phyloP scores from a whole-genome alignment of 2,329 filamentous ascomycete species.

The Phymatotrichopsis omnivora region DNA sequence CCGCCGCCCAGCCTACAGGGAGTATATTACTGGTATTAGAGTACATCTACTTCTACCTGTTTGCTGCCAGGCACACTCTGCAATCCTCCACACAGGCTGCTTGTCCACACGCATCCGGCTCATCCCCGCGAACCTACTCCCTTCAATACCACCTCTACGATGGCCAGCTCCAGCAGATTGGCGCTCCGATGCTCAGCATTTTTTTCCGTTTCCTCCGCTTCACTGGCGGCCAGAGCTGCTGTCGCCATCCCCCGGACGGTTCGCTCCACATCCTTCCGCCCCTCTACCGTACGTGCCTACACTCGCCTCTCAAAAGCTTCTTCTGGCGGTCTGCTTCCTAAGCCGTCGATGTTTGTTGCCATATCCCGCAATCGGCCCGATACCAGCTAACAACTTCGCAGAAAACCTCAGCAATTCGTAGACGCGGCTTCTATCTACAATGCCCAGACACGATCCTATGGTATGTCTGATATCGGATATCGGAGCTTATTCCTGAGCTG shows the following conservation, averaged over 20 bases:
- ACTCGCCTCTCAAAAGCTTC: constrained; percentile 18
- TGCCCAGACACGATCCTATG: constrained; percentile 26
- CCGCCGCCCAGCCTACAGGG: too few relatives aligned
- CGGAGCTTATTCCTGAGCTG: background rate
- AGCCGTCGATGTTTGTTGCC: background rate
- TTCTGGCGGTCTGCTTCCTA: constrained; percentile 12
- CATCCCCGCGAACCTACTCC: too few relatives aligned
- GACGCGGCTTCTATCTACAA: constrained; percentile 20
- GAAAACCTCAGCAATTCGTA: constrained; percentile 22
- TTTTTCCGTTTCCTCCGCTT: background rate
- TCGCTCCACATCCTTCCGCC: constrained; percentile 5
- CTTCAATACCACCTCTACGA: constrained; percentile 7
- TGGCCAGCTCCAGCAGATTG: constrained; percentile 20
- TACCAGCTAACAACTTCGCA: constrained; percentile 6
- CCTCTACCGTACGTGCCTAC: constrained; percentile 17
- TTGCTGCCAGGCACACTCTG: too few relatives aligned
- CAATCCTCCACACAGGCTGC: too few relatives aligned
- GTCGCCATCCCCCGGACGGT: background rate
- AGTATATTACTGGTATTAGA: too few relatives aligned
- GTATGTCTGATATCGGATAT: constrained; percentile 8
- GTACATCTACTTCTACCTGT: too few relatives aligned
- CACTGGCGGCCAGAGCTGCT: background rate
- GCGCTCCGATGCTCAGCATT: constrained; percentile 22
- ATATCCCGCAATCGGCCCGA: background rate
- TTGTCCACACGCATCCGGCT: too few relatives aligned